Evolutionary conservation across 202 grass and related monocot species (phyloP).

Genomic region (Musa balbisiana): DNA sequence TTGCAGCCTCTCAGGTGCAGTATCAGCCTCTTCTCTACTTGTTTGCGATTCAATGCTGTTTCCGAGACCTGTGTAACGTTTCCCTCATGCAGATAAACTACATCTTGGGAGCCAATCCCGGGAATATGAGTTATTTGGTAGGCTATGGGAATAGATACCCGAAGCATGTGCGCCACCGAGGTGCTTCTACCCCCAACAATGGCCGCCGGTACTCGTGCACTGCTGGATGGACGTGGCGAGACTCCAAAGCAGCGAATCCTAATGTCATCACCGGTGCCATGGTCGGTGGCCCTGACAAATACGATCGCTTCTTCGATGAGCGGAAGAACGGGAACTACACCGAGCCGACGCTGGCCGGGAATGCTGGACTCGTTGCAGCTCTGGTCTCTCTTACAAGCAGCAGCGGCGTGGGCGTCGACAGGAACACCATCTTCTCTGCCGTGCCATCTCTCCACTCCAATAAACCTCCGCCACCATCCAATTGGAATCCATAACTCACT

Average conservation of each 20-base stretch:
- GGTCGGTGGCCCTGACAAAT: slow-evolving; percentile 7
- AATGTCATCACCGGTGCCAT: slow-evolving; percentile 17
- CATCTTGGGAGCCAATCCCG: slow-evolving; percentile 20
- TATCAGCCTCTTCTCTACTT: too few species aligned
- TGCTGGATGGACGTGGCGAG: slow-evolving; percentile 18
- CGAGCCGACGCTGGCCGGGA: slow-evolving; percentile 18
- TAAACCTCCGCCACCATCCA: not conserved
- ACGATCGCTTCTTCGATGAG: slow-evolving; percentile 7
- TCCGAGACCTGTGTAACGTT: too few species aligned
- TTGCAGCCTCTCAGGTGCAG: slow-evolving; percentile 22
- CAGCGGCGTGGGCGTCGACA: not conserved
- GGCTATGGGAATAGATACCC: slow-evolving; percentile 8
- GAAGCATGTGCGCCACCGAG: slow-evolving; percentile 12
- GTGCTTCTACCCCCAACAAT: slow-evolving; percentile 2
- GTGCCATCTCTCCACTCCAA: not conserved
- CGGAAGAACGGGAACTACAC: slow-evolving; percentile 5
- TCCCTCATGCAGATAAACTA: slow-evolving; percentile 12
- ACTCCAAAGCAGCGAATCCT: slow-evolving; percentile 1
- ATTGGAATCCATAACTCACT: slow-evolving; percentile 12
- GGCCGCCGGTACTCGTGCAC: slow-evolving; percentile 1
- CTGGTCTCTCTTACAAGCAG: slow-evolving; percentile 11
- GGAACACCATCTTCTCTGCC: slow-evolving; percentile 23
- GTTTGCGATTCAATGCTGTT: too few species aligned
- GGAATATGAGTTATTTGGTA: slow-evolving; percentile 18
- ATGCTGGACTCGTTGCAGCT: slow-evolving; percentile 18